Conservation (phyloP, 202 grass and related monocot genomes). For the Carex arenaria region DNA sequence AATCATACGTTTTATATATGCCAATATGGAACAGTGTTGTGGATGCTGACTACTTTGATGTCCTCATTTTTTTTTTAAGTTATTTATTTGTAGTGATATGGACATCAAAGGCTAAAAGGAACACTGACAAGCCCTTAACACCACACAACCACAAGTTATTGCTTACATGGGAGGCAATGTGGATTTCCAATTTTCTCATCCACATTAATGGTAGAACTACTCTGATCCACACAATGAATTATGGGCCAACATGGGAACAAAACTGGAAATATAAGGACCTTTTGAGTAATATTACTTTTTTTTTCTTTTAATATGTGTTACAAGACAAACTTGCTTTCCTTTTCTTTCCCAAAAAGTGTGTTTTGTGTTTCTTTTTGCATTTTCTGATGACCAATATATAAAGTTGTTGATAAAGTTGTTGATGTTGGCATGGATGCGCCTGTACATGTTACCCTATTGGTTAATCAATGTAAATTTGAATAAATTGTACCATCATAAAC, state of each 20-base stretch:
- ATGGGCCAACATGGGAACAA: too few species aligned
- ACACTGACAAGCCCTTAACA: neutral
- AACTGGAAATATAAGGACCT: too few species aligned
- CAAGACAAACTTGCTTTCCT: neutral
- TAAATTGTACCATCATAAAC: constrained; percentile 78
- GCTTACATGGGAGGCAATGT: neutral
- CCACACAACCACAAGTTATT: neutral
- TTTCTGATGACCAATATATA: neutral
- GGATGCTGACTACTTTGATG: neutral
- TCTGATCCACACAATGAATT: too few species aligned
- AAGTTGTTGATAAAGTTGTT: neutral
- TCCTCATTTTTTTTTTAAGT: neutral
- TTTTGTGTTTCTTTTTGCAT: neutral
- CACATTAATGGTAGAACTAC: too few species aligned
- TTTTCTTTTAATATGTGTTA: neutral
- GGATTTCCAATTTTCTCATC: neutral
- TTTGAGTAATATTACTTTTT: neutral
- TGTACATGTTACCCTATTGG: neutral
- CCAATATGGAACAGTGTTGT: neutral
- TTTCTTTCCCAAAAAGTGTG: neutral
- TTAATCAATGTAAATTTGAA: neutral
- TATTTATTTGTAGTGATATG: neutral
- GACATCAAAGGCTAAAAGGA: neutral
- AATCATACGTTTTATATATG: neutral
- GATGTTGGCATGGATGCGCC: neutral